Evolutionary conservation across 345 rosid genomes (phyloP), one percentile per base, ranked within the genome.

Genomic region (Acer campestre): DNA sequence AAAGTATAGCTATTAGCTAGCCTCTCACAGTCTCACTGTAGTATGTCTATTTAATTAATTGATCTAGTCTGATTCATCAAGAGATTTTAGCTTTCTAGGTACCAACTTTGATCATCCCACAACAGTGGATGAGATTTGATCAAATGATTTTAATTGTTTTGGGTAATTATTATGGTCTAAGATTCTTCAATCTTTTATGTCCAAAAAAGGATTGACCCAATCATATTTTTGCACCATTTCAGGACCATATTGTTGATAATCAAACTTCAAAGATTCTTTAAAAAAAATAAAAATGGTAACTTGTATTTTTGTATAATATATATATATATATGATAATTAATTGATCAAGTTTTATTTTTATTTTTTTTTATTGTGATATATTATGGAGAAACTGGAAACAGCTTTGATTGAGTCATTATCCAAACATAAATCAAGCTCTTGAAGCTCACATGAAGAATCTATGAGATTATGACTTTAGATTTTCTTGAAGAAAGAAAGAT

Each of bases 381-480:
- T 61, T 22, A 16, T 44, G 55, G 13, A 64, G 11, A 27, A 75
- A 64, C 16, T 12, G 18, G n/a, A 42, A 31, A 53, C n/a, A 44
- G 31, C 6, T 58, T 10, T 48, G 68, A 51, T 63, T 18, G 75
- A 74, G 84, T 85, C 81, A 79, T 79, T 75, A 79, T 81, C 84
- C 73, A 66, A 76, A 71, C 56, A 51, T 25, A 38, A 9, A 25
- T 35, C 63, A 73, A 65, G 38, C 38, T 35, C 0, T 35, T 35
- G 6, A 35, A 7, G 58, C 46, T 80, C 97, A 88, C 93, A 87
- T 87, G 97, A 88, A 85, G 84, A 88, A 89, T 89, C 91, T 82
- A 68, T 61, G 68, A 59, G 89, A 88, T 81, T 74, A 62, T 61
- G 92, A 79, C 89, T 63, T 70, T 65, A 74, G 87, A 89, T 84